Evolutionary conservation across 2,329 filamentous ascomycete genomes (phyloP).

Genomic region (Diaporthe sp.): DNA sequence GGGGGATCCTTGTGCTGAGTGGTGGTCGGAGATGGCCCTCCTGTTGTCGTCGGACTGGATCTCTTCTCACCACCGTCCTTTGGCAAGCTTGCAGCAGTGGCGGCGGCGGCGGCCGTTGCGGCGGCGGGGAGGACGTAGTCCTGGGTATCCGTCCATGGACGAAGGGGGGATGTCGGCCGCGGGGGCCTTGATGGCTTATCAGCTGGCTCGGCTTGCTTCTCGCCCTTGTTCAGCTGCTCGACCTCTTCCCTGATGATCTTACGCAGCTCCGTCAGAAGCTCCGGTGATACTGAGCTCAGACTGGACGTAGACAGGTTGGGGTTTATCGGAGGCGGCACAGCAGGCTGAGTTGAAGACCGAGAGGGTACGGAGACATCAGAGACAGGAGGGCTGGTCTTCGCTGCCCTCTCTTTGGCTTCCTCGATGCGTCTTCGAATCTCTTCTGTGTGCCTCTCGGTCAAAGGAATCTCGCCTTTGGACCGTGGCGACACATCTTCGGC

Average conservation of each 20-base stretch:
- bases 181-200: constrained; percentile 17
- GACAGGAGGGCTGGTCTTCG: constrained; percentile 12
- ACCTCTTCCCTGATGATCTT: constrained; percentile 46
- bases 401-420: constrained; percentile 21
- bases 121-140: not conserved
- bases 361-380: constrained; percentile 14
- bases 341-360: not conserved
- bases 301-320: constrained; percentile 12
- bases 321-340: constrained; percentile 5
- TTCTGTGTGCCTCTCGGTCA: constrained; percentile 32
- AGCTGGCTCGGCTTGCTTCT: constrained; percentile 14
- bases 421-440: constrained; percentile 37
- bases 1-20: constrained; percentile 22
- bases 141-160: constrained; percentile 11
- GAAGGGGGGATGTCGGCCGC: constrained; percentile 22
- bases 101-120: constrained; percentile 13
- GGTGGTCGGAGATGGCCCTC: constrained; percentile 9
- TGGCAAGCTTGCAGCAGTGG: constrained; percentile 17
- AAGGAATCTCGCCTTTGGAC: constrained; percentile 37
- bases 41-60: constrained; percentile 15
- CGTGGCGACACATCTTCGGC: constrained; percentile 38
- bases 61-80: constrained; percentile 34
- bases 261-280: constrained; percentile 44
- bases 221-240: constrained; percentile 36
- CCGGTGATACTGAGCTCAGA: constrained; percentile 38